Percentiles rank a stretch among this genome's conserved stretches.
Evolutionary conservation across 192 early-diverging fungal genomes (phyloP).

Genomic region (Entomortierella lignicola): DNA sequence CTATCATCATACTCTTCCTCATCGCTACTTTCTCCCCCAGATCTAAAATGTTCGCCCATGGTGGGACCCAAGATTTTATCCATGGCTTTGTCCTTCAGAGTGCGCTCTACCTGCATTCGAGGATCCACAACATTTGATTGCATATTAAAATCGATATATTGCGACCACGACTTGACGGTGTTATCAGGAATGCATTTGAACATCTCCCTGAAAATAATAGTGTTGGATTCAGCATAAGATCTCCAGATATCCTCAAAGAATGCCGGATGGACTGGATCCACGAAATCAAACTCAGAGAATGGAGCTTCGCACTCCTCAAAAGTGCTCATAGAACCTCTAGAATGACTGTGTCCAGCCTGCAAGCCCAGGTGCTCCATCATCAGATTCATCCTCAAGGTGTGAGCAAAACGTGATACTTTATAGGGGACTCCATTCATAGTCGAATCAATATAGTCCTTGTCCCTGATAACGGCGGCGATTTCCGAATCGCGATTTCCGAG

Average conservation of each 20-base stretch:
- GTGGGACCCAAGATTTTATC: conserved; percentile 45
- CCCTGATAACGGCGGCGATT: conserved; percentile 77
- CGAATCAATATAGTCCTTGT: conserved; percentile 72
- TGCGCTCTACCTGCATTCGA: conserved; percentile 46
- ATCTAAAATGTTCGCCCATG: conserved; percentile 30
- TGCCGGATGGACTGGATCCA: conserved; percentile 74
- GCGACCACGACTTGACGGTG: conserved; percentile 74
- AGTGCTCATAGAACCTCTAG: neutral
- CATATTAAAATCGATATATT: conserved; percentile 52
- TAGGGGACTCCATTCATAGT: conserved; percentile 75
- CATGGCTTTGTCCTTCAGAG: conserved; percentile 42
- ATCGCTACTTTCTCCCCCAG: conserved; percentile 11
- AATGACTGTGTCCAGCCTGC: conserved; percentile 24
- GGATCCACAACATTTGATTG: conserved; percentile 48
- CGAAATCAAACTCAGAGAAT: conserved; percentile 53
- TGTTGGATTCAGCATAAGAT: conserved; percentile 69
- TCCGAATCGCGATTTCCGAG: conserved; percentile 85
- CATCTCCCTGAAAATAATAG: conserved; percentile 70
- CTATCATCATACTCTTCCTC: conserved; percentile 28
- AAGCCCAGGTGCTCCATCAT: conserved; percentile 85
- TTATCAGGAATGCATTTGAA: conserved; percentile 87
- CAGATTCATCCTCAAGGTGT: conserved; percentile 76
- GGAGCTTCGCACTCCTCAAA: neutral
- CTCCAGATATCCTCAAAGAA: conserved; percentile 73
- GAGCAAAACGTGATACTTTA: conserved; percentile 77